Conservation (phyloP, 768 basidiomycete species). For the Coprinopsis sp. region DNA sequence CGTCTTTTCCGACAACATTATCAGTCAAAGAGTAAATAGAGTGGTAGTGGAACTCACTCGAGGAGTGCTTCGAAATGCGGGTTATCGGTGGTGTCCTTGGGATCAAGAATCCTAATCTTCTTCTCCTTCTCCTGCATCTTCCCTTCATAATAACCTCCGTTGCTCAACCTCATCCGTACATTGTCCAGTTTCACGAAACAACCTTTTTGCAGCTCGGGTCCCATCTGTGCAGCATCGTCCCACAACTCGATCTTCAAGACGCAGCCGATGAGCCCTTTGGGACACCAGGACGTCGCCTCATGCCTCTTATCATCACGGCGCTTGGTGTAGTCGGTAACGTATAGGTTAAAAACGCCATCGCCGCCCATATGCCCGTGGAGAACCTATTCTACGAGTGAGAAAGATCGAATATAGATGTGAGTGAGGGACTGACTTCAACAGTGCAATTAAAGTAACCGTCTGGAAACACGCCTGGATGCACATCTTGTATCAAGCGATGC, state of each 20-base stretch:
- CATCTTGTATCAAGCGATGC: constrained; percentile 49
- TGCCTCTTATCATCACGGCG: constrained; percentile 26
- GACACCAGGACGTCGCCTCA: constrained; percentile 43
- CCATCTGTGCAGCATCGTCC: constrained; percentile 43
- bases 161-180: constrained; percentile 37
- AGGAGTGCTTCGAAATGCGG: constrained; percentile 45
- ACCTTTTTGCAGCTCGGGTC: constrained; percentile 21
- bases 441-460: constrained; percentile 59
- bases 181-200: constrained; percentile 50
- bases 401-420: neutral
- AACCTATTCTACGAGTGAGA: constrained; percentile 33
- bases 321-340: constrained; percentile 63
- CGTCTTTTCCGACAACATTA: neutral
- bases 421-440: constrained; percentile 40
- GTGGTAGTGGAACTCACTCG: constrained; percentile 35
- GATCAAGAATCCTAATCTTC: constrained; percentile 43
- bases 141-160: constrained; percentile 44
- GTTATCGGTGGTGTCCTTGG: constrained; percentile 31
- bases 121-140: constrained; percentile 44
- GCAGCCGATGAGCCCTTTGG: constrained; percentile 35
- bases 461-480: constrained; percentile 38
- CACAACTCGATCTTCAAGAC: constrained; percentile 58
- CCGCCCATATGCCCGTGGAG: constrained; percentile 37
- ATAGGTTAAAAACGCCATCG: constrained; percentile 41
- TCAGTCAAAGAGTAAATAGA: neutral